These are phyloP conservation scores for Hypoxylon sp. DNA, from an alignment of 2,329 filamentous ascomycete species.

Conservation along the genomic window DNA sequence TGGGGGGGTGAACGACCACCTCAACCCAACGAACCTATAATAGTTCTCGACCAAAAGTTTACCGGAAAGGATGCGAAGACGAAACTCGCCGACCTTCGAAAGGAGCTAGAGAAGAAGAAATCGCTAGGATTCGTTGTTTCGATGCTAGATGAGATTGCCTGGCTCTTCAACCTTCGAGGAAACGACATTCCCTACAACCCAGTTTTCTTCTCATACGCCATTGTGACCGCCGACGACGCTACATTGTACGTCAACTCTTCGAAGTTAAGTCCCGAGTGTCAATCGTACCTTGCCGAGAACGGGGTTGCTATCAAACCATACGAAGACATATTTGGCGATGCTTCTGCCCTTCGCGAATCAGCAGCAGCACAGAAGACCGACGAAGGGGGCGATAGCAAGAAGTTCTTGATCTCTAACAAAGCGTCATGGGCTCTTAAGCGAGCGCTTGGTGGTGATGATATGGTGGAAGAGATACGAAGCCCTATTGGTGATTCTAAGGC, in stretches of 20 bases:
- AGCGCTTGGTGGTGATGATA: conserved; percentile 85
- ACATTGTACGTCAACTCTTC: conserved; percentile 87
- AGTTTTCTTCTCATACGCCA: conserved; percentile 97
- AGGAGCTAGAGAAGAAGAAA: conserved; percentile 92
- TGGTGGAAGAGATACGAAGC: conserved; percentile 88
- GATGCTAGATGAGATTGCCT: conserved; percentile 96
- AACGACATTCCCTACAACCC: conserved; percentile 98
- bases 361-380: conserved; percentile 54
- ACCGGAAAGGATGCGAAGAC: conserved; percentile 85
- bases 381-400: conserved; percentile 62
- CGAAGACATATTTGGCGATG: conserved; percentile 82
- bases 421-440: conserved; percentile 94
- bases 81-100: conserved; percentile 89
- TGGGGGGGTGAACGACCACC: conserved; percentile 83
- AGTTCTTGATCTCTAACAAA: conserved; percentile 88
- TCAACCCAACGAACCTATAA: conserved; percentile 82
- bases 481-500: conserved; percentile 93
- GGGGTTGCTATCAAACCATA: conserved; percentile 86
- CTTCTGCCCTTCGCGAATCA: conserved; percentile 72
- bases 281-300: conserved; percentile 76
- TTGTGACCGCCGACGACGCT: conserved; percentile 82
- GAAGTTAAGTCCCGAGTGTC: conserved; percentile 79
- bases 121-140: conserved; percentile 89
- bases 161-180: conserved; percentile 97
- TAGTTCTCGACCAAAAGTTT: conserved; percentile 78